These are phyloP conservation scores for Rhodotorula sp. DNA, from an alignment of 1,284 basidiomycete genomes.

Conservation along the genomic window DNA sequence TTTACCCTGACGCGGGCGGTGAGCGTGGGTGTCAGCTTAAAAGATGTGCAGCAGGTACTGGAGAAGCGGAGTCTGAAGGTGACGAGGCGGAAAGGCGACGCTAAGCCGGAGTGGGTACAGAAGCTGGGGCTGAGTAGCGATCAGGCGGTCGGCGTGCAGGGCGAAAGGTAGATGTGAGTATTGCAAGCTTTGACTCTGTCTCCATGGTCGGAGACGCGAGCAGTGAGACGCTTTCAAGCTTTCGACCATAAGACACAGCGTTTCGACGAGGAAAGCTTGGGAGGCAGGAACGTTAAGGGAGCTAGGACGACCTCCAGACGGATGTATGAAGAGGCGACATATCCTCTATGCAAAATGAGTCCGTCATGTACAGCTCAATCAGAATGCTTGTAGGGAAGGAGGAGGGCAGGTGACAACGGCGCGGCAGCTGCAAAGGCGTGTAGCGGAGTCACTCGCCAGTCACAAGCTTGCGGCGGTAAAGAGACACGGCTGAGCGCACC, in stretches of 20 bases:
- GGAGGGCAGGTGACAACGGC: background rate
- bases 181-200: background rate
- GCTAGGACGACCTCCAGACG: no score
- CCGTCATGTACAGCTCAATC: background rate
- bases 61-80: conserved; percentile 86
- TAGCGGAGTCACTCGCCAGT: background rate
- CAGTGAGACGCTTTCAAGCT: background rate
- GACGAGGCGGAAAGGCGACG: conserved; percentile 84
- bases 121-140: conserved; percentile 46
- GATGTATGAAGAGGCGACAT: no score
- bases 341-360: no score
- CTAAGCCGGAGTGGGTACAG: conserved; percentile 78
- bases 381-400: background rate
- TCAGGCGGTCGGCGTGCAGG: conserved; percentile 43
- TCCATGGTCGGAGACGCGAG: background rate
- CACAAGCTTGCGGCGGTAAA: background rate
- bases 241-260: background rate
- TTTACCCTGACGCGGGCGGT: conserved; percentile 86
- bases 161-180: conserved; percentile 13
- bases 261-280: no score
- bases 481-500: background rate
- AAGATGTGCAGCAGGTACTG: conserved; percentile 81
- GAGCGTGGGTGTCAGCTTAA: conserved; percentile 74
- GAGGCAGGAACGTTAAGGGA: no score
- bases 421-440: background rate